Evolutionary conservation across 78 protist species (phyloP), one percentile per base, ranked within the genome.

Genomic region (Bodo saltans): DNA sequence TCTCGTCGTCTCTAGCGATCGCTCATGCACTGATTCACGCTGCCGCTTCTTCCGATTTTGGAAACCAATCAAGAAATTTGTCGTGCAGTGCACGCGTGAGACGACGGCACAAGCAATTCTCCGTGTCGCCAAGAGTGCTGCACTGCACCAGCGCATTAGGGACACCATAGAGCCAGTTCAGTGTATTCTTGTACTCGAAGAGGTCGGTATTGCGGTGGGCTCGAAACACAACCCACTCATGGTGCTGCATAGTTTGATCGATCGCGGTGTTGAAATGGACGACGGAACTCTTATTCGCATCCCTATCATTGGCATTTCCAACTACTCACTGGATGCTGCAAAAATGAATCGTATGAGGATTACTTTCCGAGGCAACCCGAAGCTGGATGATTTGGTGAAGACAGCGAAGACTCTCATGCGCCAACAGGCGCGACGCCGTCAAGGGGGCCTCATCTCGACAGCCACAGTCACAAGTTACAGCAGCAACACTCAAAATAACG

Each of bases 221-320:
- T 83, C 86, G 39, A 35, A 29, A 27, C 86, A 83, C 32, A 74
- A 83, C 68, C 86, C 86, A 3, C 68, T 83, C 42, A 74, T 74
- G 86, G 68, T 70, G 42, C 69, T 83, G 68, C 86, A 83, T 27
- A 68, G 79, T 25, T 37, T 83, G 74, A 40, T 83, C 33, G 86
- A 83, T 76, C 74, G 70, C 42, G 86, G 86, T 38, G 70, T 83
- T 3, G 70, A 71, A 60, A 32, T 74, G 53, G 86, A 83, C 70
- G 17, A 47, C 60, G 86, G 86, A 27, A 69, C 11, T 27, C 26
- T n/a, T 23, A 28, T 71, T 11, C 74, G 52, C 37, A 79, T 83
- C 29, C 86, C 86, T 12, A 70, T 83, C 74, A 71, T 83, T 40
- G 86, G 86, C 42, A 41, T 83, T 26, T 83, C 86, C 42, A 83